Base-by-base conservation (phyloP, 257 asterid species). In the Nicotiana attenuata region DNA sequence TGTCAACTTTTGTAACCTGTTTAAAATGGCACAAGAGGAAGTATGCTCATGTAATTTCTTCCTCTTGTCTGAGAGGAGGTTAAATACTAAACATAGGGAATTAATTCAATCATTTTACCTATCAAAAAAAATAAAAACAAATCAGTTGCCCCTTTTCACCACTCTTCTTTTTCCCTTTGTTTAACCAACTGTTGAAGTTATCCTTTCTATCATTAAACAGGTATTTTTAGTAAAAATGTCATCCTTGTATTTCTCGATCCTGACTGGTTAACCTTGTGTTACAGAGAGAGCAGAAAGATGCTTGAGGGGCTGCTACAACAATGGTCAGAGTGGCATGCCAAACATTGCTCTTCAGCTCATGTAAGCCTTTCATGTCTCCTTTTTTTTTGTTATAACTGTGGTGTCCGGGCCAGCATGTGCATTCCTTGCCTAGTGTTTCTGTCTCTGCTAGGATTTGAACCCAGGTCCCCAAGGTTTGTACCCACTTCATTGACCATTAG, bases 301-400 rank as follows among this genome's bases (percentile, higher is more conserved):
- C 97, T 94, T 41, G 93, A 92, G 89, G 98, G 92, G 88, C 87
- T 96, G 65, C 89, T 96, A 77, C 96, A 87, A 84, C 89, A 90
- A 80, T 96, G 99, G 99, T 93, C 99, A 55, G 92, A 84, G 52
- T 96, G 98, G 98, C 97, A 96, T 86, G 88, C 95, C 76, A 84
- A 87, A 45, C 90, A 87, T 83, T 92, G 89, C 84, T 86, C 97
- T 78, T 87, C 97, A 78, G 81, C 87, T 83, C 76, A 86, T 24
- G 99, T 96, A 89, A 86, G 86, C 50, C 81, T 81, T 77, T 29
- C 38, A 35, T 41, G 47, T 81, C 75, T 78, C 56, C 19, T 69
- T 38, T 16, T 41, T 38, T 3, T 41, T 75, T 63, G 45, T 41
- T 41, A 47, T 69, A 28, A 14, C 4, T 4, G 78, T 45, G 78